These are phyloP conservation scores for Coprinopsis marcescibilis DNA, from an alignment of 768 basidiomycete genomes.

Conservation along the genomic window DNA sequence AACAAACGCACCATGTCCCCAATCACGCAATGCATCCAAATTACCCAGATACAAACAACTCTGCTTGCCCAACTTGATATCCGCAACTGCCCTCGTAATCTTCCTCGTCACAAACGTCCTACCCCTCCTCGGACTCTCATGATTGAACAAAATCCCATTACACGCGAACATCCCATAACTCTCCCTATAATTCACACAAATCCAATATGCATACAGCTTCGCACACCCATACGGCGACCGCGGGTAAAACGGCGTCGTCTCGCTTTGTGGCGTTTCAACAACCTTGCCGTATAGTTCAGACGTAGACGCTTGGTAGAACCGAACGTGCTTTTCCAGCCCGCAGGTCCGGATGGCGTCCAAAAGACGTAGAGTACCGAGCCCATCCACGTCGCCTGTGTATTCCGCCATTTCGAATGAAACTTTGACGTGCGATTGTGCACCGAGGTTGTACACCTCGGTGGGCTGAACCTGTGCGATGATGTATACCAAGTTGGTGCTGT, in stretches of 20 bases:
- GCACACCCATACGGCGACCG: constrained; percentile 95
- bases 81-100: constrained; percentile 88
- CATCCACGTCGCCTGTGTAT: constrained; percentile 97
- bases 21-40: constrained; percentile 91
- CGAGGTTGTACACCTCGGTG: constrained; percentile 96
- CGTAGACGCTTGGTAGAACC: constrained; percentile 97
- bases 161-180: constrained; percentile 95
- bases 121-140: constrained; percentile 92
- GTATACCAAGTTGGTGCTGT: constrained; percentile 96
- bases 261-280: constrained; percentile 90
- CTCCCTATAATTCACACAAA: constrained; percentile 89
- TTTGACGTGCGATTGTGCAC: constrained; percentile 97
- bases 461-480: constrained; percentile 94
- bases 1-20: constrained; percentile 79
- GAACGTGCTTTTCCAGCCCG: constrained; percentile 86
- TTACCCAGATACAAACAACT: constrained; percentile 91
- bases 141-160: constrained; percentile 97
- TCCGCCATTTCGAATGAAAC: constrained; percentile 99
- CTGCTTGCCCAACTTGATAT: constrained; percentile 87
- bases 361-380: constrained; percentile 88
- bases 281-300: constrained; percentile 98
- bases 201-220: constrained; percentile 91
- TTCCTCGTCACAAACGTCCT: constrained; percentile 96
- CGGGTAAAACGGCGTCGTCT: constrained; percentile 98
- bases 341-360: constrained; percentile 96